A percentile compares a stretch with the other conserved stretches of the same genome.
phyloP scores from a whole-genome alignment of 202 grass and related monocot genomes.

The Dendrocalamus latiflorus region DNA sequence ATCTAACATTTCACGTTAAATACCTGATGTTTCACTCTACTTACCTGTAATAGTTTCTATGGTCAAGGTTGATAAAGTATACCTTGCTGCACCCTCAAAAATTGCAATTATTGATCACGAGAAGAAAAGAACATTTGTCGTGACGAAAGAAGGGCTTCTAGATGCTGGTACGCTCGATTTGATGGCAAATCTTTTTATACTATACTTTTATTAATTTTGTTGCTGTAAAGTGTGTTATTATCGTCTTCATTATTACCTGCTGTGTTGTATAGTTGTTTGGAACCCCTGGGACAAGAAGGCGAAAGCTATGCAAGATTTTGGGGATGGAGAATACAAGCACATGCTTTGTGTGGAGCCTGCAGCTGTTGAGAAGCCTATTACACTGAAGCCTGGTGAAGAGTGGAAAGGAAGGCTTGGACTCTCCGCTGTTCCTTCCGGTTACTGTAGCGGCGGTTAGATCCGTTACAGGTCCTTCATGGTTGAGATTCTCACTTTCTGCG shows the following conservation, averaged over 20 bases:
- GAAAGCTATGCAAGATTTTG: conserved; percentile 89
- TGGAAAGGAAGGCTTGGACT: conserved; percentile 82
- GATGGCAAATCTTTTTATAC: not conserved
- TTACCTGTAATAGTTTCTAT: conserved; percentile 15
- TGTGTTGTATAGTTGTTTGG: conserved; percentile 68
- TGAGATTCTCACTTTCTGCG: conserved; percentile 41
- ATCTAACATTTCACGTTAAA: not conserved
- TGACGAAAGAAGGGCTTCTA: conserved; percentile 93
- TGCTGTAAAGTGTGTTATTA: not conserved
- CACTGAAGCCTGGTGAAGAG: conserved; percentile 88
- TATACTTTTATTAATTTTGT: not conserved
- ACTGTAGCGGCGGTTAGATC: conserved; percentile 91
- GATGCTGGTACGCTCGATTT: conserved; percentile 69
- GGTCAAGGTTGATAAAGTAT: conserved; percentile 88
- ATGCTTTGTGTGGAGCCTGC: conserved; percentile 94
- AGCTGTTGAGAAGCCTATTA: conserved; percentile 81
- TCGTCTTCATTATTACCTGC: not conserved
- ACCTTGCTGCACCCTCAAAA: conserved; percentile 71
- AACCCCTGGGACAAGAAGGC: conserved; percentile 97
- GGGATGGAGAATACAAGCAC: conserved; percentile 81
- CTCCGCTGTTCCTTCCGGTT: conserved; percentile 86
- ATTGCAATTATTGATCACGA: conserved; percentile 98
- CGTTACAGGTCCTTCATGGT: conserved; percentile 66
- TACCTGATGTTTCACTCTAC: not conserved
- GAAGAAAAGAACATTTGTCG: conserved; percentile 95